Conservation (phyloP, 1,284 basidiomycete species). For the Rhodofomes roseus region DNA sequence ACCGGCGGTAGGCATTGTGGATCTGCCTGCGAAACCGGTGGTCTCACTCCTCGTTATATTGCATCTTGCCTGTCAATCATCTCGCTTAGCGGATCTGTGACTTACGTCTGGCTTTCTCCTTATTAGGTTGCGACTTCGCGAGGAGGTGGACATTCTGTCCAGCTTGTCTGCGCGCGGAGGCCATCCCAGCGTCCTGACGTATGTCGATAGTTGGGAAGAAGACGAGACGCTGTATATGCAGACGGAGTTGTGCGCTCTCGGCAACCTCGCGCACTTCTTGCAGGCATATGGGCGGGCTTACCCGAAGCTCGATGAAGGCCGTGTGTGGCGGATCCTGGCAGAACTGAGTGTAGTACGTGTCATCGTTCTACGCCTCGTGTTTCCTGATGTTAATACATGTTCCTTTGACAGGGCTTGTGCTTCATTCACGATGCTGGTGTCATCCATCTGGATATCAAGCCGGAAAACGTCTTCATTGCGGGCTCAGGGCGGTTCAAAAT, state of each 20-base stretch:
- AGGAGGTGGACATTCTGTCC: constrained; percentile 93
- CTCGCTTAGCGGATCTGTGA: not conserved
- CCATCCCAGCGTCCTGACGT: constrained; percentile 82
- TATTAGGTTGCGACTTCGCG: constrained; percentile 78
- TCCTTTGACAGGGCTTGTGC: constrained; percentile 62
- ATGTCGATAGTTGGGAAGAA: constrained; percentile 97
- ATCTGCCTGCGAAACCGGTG: not conserved
- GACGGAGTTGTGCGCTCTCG: constrained; percentile 92
- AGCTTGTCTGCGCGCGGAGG: constrained; percentile 51
- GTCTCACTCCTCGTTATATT: not conserved
- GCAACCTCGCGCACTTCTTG: constrained; percentile 89
- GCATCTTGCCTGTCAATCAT: not conserved
- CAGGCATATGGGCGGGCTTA: constrained; percentile 89
- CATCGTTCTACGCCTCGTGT: constrained; percentile 10
- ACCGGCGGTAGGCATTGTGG: not conserved
- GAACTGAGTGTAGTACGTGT: constrained; percentile 83
- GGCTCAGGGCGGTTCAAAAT: constrained; percentile 91
- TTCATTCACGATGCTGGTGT: constrained; percentile 90
- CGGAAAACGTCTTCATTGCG: constrained; percentile 95
- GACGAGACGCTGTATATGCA: constrained; percentile 87
- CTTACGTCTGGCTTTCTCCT: constrained; percentile 5
- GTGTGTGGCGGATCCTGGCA: constrained; percentile 95
- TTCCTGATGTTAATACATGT: constrained; percentile 1
- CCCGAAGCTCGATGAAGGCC: constrained; percentile 85
- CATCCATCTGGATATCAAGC: constrained; percentile 97